These are phyloP conservation scores for Pichia pseudocactophila DNA, from an alignment of 805 yeast species.

Conservation along the genomic window DNA sequence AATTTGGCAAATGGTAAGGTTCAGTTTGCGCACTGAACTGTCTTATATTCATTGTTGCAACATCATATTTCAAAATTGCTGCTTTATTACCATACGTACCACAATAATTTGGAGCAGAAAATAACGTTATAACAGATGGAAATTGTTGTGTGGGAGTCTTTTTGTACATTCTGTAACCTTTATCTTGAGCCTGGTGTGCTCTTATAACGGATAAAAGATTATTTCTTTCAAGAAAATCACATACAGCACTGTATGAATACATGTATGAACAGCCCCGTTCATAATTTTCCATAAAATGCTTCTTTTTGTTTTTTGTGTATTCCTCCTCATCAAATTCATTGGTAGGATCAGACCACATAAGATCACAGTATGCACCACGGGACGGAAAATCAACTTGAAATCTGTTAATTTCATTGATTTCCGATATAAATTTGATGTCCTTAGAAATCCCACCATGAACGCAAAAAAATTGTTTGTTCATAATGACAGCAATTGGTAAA, in stretches of 20 bases:
- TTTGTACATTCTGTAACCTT: conserved; percentile 92
- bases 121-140: conserved; percentile 83
- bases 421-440: conserved; percentile 61
- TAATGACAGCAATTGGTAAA: conserved; percentile 83
- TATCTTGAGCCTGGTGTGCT: conserved; percentile 97
- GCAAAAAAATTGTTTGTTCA: conserved; percentile 91
- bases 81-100: conserved; percentile 93
- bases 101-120: conserved; percentile 91
- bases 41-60: conserved; percentile 88
- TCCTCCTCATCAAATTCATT: conserved; percentile 69
- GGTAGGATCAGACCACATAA: conserved; percentile 95
- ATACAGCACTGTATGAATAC: conserved; percentile 73
- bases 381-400: conserved; percentile 86
- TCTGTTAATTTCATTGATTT: conserved; percentile 60
- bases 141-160: conserved; percentile 77
- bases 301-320: conserved; percentile 12
- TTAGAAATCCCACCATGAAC: conserved; percentile 96
- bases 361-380: conserved; percentile 86
- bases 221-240: conserved; percentile 69
- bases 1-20: conserved; percentile 94
- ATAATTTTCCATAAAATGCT: conserved; percentile 57
- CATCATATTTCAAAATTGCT: conserved; percentile 85
- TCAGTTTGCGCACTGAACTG: conserved; percentile 91
- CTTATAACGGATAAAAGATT: conserved; percentile 78
- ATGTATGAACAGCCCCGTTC: conserved; percentile 87